Evolutionary conservation across 2,329 filamentous ascomycete genomes (phyloP).

Genomic region (Colletotrichum limetticola): DNA sequence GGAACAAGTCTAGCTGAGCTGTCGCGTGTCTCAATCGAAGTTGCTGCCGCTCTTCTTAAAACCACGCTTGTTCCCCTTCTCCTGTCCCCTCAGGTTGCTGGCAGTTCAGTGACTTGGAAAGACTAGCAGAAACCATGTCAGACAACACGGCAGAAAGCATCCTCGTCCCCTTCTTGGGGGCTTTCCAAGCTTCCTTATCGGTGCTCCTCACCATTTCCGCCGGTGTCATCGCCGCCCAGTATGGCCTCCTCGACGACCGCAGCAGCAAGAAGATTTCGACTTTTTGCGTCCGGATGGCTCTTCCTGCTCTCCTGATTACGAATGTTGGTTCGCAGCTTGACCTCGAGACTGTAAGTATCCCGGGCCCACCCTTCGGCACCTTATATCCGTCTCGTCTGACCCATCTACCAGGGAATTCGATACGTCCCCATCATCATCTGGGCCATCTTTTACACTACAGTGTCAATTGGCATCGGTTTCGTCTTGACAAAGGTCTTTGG

Average conservation of each 20-base stretch:
- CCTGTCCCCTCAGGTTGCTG: not conserved
- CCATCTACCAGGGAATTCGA: slow-evolving; percentile 37
- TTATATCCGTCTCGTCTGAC: slow-evolving; percentile 4
- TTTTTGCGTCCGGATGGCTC: slow-evolving; percentile 58
- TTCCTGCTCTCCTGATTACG: slow-evolving; percentile 57
- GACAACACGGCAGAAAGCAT: slow-evolving; percentile 36
- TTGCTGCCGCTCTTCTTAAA: not conserved
- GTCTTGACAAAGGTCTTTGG: slow-evolving; percentile 47
- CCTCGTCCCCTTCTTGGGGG: slow-evolving; percentile 53
- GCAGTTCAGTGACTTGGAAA: not conserved
- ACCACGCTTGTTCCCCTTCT: not conserved
- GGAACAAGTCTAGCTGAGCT: not conserved
- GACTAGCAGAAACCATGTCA: slow-evolving; percentile 29
- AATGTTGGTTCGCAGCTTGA: slow-evolving; percentile 56
- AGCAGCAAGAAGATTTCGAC: slow-evolving; percentile 55
- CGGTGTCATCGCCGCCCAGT: slow-evolving; percentile 52
- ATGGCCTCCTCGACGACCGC: slow-evolving; percentile 48
- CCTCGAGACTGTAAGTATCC: slow-evolving; percentile 40
- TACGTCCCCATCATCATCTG: slow-evolving; percentile 54
- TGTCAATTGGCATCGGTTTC: slow-evolving; percentile 54
- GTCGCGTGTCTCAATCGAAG: slow-evolving; percentile 8
- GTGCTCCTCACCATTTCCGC: slow-evolving; percentile 59
- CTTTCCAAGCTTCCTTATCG: slow-evolving; percentile 58
- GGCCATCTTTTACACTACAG: slow-evolving; percentile 44
- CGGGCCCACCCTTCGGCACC: not conserved